A percentile compares a stretch with the other conserved stretches of the same genome.
These are phyloP conservation scores for Westerdykella ornata DNA, from an alignment of 2,329 filamentous ascomycete genomes.

Conservation along the genomic window DNA sequence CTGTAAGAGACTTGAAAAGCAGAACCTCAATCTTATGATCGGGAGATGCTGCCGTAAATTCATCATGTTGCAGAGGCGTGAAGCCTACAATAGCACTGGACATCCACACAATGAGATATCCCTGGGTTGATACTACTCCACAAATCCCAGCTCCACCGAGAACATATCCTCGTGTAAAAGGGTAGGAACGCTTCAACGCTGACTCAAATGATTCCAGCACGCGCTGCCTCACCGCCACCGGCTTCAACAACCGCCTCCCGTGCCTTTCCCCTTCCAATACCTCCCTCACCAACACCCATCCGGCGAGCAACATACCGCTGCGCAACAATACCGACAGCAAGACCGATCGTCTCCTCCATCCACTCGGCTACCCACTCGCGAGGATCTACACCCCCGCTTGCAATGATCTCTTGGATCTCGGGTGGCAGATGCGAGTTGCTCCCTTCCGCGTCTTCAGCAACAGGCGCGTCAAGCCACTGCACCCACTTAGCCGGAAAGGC, in stretches of 20 bases:
- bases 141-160: too few relatives aligned
- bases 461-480: slow-evolving; percentile 71
- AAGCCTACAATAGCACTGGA: not conserved
- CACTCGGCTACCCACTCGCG: slow-evolving; percentile 97
- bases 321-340: slow-evolving; percentile 78
- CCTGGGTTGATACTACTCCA: too few relatives aligned
- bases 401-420: slow-evolving; percentile 79
- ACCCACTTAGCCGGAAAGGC: slow-evolving; percentile 78
- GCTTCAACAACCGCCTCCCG: slow-evolving; percentile 51
- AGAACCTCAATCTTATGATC: not conserved
- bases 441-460: slow-evolving; percentile 21
- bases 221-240: slow-evolving; percentile 55
- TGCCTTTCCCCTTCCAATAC: slow-evolving; percentile 52
- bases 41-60: not conserved
- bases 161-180: too few relatives aligned
- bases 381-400: slow-evolving; percentile 70
- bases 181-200: too few relatives aligned
- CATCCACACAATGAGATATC: too few relatives aligned
- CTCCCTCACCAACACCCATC: slow-evolving; percentile 92
- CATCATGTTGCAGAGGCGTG: not conserved
- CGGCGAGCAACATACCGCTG: slow-evolving; percentile 90
- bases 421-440: slow-evolving; percentile 61
- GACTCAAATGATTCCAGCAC: slow-evolving; percentile 42
- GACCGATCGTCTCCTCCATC: slow-evolving; percentile 78
- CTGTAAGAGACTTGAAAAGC: too few relatives aligned